These are phyloP conservation scores for Sutorius australiensis DNA, from an alignment of 768 basidiomycete genomes.

Conservation along the genomic window DNA sequence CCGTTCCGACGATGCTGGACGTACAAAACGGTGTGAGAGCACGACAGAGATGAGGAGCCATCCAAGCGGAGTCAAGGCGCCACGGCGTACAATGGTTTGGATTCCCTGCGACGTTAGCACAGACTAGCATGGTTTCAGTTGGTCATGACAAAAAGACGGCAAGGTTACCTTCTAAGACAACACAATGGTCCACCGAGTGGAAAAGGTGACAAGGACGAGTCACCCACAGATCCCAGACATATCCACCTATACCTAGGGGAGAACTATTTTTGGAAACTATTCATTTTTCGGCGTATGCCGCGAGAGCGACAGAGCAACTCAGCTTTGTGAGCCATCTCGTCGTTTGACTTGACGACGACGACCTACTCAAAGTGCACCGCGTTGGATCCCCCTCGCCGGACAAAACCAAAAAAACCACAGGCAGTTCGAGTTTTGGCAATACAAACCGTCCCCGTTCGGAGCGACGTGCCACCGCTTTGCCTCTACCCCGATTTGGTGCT, in stretches of 20 bases:
- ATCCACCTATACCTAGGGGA: not conserved
- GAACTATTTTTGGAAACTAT: not conserved
- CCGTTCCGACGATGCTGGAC: too few species aligned
- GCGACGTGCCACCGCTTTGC: constrained; percentile 1
- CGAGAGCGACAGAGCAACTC: constrained; percentile 11
- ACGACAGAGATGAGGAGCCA: too few species aligned
- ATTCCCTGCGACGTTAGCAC: not conserved
- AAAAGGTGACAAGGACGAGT: too few species aligned
- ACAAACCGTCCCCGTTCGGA: not conserved
- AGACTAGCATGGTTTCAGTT: not conserved
- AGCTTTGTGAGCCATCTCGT: not conserved
- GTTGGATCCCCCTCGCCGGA: not conserved
- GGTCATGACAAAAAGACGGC: not conserved
- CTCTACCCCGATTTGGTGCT: constrained; percentile 22
- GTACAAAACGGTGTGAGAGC: too few species aligned
- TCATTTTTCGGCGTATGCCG: constrained; percentile 23
- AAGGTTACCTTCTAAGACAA: not conserved
- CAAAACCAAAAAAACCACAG: not conserved
- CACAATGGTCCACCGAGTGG: too few species aligned
- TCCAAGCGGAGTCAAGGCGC: not conserved
- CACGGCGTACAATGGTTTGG: not conserved
- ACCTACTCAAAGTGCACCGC: constrained; percentile 4
- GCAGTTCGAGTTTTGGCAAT: not conserved
- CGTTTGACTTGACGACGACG: constrained; percentile 8
- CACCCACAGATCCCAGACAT: too few species aligned